A percentile compares a stretch with the other conserved stretches of the same genome.
Evolutionary conservation across 164 flowering plant genomes (phyloP).

Genomic region (Umbilicus rupestris): DNA sequence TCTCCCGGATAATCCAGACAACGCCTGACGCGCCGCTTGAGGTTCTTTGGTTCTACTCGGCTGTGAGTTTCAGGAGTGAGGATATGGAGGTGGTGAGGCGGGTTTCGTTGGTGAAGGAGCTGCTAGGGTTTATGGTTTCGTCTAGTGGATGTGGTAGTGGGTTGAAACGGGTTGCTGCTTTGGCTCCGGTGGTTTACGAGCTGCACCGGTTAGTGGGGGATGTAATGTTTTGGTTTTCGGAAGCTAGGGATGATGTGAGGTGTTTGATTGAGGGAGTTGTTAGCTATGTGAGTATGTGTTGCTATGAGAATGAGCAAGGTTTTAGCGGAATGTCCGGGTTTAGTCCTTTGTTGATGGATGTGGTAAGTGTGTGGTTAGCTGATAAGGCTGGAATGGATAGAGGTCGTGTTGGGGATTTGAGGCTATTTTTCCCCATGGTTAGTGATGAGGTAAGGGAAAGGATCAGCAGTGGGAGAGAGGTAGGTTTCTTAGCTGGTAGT

Average conservation of each 20-base stretch:
- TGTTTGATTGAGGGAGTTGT: conserved; percentile 24
- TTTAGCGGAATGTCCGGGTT: conserved; percentile 12
- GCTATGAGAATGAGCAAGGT: conserved; percentile 8
- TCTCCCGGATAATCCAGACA: conserved; percentile 17
- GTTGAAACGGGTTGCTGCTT: conserved; percentile 16
- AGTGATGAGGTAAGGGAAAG: conserved; percentile 16
- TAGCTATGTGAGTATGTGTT: conserved; percentile 23
- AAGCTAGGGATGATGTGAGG: conserved; percentile 14
- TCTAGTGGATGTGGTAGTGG: conserved; percentile 18
- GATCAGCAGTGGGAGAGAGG: conserved; percentile 18
- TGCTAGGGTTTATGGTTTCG: conserved; percentile 24
- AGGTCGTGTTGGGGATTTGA: conserved; percentile 8
- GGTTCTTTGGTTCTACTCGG: conserved; percentile 32
- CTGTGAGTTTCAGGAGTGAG: conserved; percentile 12
- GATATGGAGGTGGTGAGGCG: conserved; percentile 12
- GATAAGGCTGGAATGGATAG: conserved; percentile 6
- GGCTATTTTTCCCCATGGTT: conserved; percentile 17
- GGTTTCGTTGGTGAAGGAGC: conserved; percentile 16
- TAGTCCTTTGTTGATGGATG: conserved; percentile 15
- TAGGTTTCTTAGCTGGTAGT: conserved; percentile 30
- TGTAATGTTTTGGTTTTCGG: conserved; percentile 2
- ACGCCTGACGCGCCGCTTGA: conserved; percentile 34
- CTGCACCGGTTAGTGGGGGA: conserved; percentile 14
- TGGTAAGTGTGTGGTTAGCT: conserved; percentile 17
- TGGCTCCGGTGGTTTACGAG: conserved; percentile 24